A percentile compares a stretch with the other conserved stretches of the same genome.
Conservation (phyloP, 2,329 filamentous ascomycete species). For the Fusarium caatingaense region DNA sequence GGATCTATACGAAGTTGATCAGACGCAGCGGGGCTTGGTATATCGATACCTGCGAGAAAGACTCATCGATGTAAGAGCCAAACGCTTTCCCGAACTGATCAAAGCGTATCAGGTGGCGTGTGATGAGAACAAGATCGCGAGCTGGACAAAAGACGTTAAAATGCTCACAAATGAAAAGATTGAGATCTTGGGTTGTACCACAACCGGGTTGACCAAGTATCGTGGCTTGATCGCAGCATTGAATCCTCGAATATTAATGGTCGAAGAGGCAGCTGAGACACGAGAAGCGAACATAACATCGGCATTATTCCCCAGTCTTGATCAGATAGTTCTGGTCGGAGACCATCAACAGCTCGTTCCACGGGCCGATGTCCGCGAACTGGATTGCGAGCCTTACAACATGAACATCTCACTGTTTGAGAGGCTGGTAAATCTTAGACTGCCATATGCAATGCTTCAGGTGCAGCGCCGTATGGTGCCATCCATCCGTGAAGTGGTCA, state of each 20-base stretch:
- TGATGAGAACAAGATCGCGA: slow-evolving; percentile 65
- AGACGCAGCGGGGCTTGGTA: slow-evolving; percentile 67
- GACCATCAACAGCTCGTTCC: slow-evolving; percentile 85
- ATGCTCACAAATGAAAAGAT: slow-evolving; percentile 53
- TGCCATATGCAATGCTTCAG: slow-evolving; percentile 73
- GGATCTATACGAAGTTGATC: slow-evolving; percentile 72
- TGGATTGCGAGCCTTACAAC: slow-evolving; percentile 70
- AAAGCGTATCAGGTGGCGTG: slow-evolving; percentile 62
- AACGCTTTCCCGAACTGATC: slow-evolving; percentile 62
- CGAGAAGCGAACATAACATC: slow-evolving; percentile 70
- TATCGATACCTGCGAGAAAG: slow-evolving; percentile 73
- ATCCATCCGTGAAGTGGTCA: slow-evolving; percentile 57
- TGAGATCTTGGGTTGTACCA: slow-evolving; percentile 74
- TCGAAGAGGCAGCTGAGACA: slow-evolving; percentile 85
- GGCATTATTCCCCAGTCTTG: slow-evolving; percentile 61
- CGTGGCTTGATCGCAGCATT: slow-evolving; percentile 75
- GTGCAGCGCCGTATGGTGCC: slow-evolving; percentile 73
- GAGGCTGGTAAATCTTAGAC: slow-evolving; percentile 73
- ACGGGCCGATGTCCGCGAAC: slow-evolving; percentile 70
- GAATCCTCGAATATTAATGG: slow-evolving; percentile 74
- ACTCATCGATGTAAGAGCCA: slow-evolving; percentile 60
- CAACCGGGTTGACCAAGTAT: slow-evolving; percentile 85
- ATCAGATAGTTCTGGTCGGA: slow-evolving; percentile 72
- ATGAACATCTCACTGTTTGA: slow-evolving; percentile 84
- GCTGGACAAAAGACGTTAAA: slow-evolving; percentile 67